phyloP scores from a whole-genome alignment of 306 rosid genomes.

The Sesbania bispinosa region DNA sequence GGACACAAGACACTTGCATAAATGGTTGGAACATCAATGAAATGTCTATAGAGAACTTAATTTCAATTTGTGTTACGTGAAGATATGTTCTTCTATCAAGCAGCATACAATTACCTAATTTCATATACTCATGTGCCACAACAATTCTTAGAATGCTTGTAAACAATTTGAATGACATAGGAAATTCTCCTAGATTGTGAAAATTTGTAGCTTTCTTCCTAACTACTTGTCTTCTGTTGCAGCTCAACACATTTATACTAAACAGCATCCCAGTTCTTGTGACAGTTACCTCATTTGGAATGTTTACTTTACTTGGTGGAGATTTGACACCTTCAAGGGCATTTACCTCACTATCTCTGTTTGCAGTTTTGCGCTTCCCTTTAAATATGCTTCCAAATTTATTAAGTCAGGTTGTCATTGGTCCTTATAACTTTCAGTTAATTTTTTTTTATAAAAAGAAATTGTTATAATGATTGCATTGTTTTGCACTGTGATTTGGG shows the following conservation, averaged over 20 bases:
- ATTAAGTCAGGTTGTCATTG: conserved; percentile 68
- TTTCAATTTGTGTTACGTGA: not conserved
- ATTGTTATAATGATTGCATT: not conserved
- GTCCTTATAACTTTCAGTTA: not conserved
- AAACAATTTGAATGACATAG: not conserved
- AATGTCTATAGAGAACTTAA: not conserved
- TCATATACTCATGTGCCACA: not conserved
- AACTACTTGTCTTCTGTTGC: conserved; percentile 34
- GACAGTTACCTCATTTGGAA: conserved; percentile 69
- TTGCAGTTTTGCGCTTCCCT: conserved; percentile 71
- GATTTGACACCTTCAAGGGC: conserved; percentile 87
- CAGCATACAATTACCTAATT: not conserved
- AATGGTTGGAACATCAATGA: not conserved
- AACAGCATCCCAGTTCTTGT: conserved; percentile 84
- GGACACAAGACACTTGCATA: too few relatives aligned
- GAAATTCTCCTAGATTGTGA: not conserved
- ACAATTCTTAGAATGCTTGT: not conserved
- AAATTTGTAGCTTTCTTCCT: conserved; percentile 7
- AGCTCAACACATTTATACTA: conserved; percentile 67
- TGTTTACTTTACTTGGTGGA: conserved; percentile 82
- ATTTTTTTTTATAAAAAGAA: not conserved
- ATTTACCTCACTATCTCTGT: conserved; percentile 82
- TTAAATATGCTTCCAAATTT: conserved; percentile 72
- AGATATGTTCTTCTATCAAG: too few relatives aligned
- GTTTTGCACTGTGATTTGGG: not conserved